A percentile compares a stretch with the other conserved stretches of the same genome.
phyloP scores from a whole-genome alignment of 2,329 filamentous ascomycete species.

The Xylariaceae sp. region DNA sequence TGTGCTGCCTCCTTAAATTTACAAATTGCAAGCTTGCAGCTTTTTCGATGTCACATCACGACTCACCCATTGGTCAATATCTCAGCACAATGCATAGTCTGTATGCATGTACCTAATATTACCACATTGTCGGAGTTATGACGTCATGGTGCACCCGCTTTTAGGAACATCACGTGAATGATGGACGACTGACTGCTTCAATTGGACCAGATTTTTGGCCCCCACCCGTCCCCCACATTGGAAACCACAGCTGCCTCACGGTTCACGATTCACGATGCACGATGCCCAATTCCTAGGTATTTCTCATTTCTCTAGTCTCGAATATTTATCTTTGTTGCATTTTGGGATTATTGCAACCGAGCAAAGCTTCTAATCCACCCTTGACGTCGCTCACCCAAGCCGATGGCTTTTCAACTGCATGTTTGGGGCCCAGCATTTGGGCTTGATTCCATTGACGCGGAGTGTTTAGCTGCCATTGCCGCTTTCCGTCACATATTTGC shows the following conservation, averaged over 20 bases:
- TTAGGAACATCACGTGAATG: no score
- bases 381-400: not conserved
- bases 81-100: not conserved
- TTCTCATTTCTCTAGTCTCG: not conserved
- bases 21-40: not conserved
- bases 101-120: not conserved
- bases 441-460: conserved; percentile 83
- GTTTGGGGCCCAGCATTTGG: conserved; percentile 88
- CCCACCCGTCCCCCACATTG: no score
- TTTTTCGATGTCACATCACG: not conserved
- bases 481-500: conserved; percentile 65
- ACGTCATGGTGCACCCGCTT: no score
- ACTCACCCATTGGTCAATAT: not conserved
- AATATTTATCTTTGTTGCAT: not conserved
- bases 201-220: no score
- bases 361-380: not conserved
- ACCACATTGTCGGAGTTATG: not conserved
- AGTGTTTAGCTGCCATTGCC: conserved; percentile 79
- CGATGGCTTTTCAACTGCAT: conserved; percentile 65
- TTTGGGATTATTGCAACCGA: not conserved
- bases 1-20: not conserved
- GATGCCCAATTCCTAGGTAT: not conserved
- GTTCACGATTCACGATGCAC: not conserved
- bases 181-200: no score
- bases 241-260: no score